A percentile compares a stretch with the other conserved stretches of the same genome.
Evolutionary conservation across 1,139 yeast species (phyloP).

Genomic region (Ogataea hybrid): DNA sequence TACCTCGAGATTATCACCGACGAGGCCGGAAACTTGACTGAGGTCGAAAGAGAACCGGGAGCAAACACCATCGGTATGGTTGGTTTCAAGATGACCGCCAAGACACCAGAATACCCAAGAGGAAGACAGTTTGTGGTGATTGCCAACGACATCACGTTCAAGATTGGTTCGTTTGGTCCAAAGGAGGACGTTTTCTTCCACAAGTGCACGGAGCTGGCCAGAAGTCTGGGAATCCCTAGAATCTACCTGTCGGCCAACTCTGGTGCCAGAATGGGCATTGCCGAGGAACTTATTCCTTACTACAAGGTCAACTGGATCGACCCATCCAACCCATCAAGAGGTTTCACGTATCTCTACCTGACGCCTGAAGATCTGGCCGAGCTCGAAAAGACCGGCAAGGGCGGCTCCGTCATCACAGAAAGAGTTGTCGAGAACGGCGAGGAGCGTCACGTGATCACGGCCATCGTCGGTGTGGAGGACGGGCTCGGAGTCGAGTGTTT

Average conservation of each 20-base stretch:
- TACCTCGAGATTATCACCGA: constrained; percentile 77
- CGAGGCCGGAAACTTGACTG: constrained; percentile 81
- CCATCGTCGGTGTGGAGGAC: constrained; percentile 91
- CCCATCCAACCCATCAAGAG: constrained; percentile 70
- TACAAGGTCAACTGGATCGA: constrained; percentile 94
- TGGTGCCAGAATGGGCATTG: constrained; percentile 98
- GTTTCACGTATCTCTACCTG: constrained; percentile 86
- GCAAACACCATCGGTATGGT: constrained; percentile 97
- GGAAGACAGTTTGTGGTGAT: constrained; percentile 92
- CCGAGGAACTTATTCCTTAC: constrained; percentile 88
- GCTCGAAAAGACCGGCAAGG: constrained; percentile 58
- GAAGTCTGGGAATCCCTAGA: constrained; percentile 90
- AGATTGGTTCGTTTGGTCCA: constrained; percentile 99
- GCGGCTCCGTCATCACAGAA: constrained; percentile 69
- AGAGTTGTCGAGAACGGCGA: constrained; percentile 82
- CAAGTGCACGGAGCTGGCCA: constrained; percentile 89
- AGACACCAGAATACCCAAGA: constrained; percentile 95
- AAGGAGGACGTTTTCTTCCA: constrained; percentile 88
- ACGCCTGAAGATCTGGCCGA: constrained; percentile 63
- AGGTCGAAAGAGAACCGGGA: constrained; percentile 94
- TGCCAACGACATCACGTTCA: constrained; percentile 95
- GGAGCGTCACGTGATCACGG: constrained; percentile 73
- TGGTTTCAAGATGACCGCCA: constrained; percentile 86
- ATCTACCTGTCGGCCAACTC: constrained; percentile 95
- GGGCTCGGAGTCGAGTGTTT: constrained; percentile 98